Base-by-base conservation (phyloP, 257 asterid species). In the Jacaranda copaia region DNA sequence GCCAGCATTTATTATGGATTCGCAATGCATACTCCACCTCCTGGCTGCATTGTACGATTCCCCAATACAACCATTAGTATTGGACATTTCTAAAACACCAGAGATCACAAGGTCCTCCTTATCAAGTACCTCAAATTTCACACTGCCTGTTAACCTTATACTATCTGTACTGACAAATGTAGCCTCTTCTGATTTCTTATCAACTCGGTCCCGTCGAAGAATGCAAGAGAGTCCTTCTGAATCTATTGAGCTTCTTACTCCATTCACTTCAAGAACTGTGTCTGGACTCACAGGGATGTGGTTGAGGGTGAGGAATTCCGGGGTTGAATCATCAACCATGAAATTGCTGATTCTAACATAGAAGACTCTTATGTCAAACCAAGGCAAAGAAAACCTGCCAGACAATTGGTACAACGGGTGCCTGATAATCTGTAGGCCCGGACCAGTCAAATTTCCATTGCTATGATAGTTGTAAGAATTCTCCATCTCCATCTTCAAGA, bases 161-260 rank as follows among this genome's bases (percentile, higher is more conserved):
- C 96, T 79, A 72, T 89, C 89, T 0, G 99, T 95, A 84, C 96
- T 85, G 25, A 95, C 96, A 85, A 89, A 95, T 11, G 96, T 95
- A 15, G 94, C 96, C 83, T 95, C 98, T 76, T 95, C 96, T 0
- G 97, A 87, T 91, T 85, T 89, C 89, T 85, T 89, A 80, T 92
- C 99, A 16, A 88, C 86, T 14, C 96, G 77, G 15, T 91, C 96
- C 55, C 96, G 87, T 58, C 98, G 80, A 70, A 92, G 96, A 81
- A 84, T n/a, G 39, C 92, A 92, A 15, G 94, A 84, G 16, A 82
- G 79, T n/a, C 96, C 96, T 74, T 88, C 90, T 0, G 92, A 87
- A 45, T 84, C 80, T 8, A 84, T 79, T 3, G 91, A 81, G 74
- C 92, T 92, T 75, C 93, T 85, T 11, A 68, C 76, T 13, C 95